A percentile compares a stretch with the other conserved stretches of the same genome.
Evolutionary conservation across 75 land plant species (phyloP).

Genomic region (Cunninghamia lanceolata): DNA sequence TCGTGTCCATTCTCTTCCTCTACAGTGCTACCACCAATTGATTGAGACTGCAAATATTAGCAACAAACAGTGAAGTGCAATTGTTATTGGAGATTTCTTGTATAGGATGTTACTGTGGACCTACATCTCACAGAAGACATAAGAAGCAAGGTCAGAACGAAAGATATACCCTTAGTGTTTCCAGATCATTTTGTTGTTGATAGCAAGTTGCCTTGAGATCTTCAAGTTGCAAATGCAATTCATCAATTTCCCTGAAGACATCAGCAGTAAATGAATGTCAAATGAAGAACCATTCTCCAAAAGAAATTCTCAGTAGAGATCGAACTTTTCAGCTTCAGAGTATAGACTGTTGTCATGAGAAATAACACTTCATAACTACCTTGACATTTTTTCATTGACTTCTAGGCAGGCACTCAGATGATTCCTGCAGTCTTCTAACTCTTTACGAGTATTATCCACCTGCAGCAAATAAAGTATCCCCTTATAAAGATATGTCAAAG

Average conservation of each 20-base stretch:
- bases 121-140: background rate
- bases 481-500: background rate
- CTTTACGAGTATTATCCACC: slow-evolving; percentile 47
- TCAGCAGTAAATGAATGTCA: background rate
- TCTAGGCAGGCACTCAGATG: slow-evolving; percentile 56
- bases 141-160: background rate
- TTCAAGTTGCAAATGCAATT: slow-evolving; percentile 35
- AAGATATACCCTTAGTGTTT: slow-evolving; percentile 23
- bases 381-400: slow-evolving; percentile 49
- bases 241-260: slow-evolving; percentile 63
- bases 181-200: slow-evolving; percentile 18
- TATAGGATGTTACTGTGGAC: background rate
- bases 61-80: background rate
- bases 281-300: background rate
- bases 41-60: slow-evolving; percentile 7
- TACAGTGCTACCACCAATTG: background rate
- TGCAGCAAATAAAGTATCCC: slow-evolving; percentile 17
- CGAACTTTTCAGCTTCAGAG: background rate
- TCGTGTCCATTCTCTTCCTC: slow-evolving; percentile 8
- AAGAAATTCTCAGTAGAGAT: background rate
- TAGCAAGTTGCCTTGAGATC: slow-evolving; percentile 18
- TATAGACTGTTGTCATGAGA: background rate
- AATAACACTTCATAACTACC: slow-evolving; percentile 26
- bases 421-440: slow-evolving; percentile 60
- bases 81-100: background rate